These are phyloP conservation scores for Boletus rufocinnamomeus DNA, from an alignment of 768 basidiomycete species.

Conservation along the genomic window DNA sequence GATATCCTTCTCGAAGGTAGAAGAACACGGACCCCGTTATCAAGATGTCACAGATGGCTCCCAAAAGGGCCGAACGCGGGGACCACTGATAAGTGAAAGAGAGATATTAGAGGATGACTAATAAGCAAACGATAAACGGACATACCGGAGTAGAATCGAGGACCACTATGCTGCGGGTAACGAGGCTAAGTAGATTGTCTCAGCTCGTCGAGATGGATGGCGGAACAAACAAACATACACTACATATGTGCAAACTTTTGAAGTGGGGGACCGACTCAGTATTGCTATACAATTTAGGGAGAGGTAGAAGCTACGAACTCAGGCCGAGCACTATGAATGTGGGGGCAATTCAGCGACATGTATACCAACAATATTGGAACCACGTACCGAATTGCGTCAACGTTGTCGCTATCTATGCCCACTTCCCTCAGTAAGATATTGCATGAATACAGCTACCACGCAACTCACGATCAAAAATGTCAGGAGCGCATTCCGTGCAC, in stretches of 20 bases:
- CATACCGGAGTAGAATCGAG: neutral
- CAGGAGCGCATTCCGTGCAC: neutral
- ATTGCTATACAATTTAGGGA: neutral
- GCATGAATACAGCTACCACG: neutral
- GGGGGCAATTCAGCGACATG: neutral
- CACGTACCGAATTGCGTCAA: slow-evolving; percentile 6
- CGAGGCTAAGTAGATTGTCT: neutral
- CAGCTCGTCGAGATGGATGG: neutral
- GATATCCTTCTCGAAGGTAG: slow-evolving; percentile 20
- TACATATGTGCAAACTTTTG: neutral
- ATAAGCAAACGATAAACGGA: too few species aligned
- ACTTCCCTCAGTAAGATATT: neutral
- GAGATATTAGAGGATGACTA: too few species aligned
- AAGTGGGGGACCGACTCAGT: neutral
- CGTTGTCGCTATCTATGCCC: neutral
- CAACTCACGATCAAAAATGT: slow-evolving; percentile 11
- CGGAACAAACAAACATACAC: neutral
- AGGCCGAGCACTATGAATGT: slow-evolving; percentile 1
- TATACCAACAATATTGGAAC: neutral
- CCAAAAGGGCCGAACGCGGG: slow-evolving; percentile 30
- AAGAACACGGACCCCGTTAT: slow-evolving; percentile 24
- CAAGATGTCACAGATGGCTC: slow-evolving; percentile 12
- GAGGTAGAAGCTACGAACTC: slow-evolving; percentile 1
- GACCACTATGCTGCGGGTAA: neutral
- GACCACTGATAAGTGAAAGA: slow-evolving; percentile 10